Evolutionary conservation across 192 early-diverging fungal genomes (phyloP), one percentile per base, ranked within the genome.

Genomic region (Diversispora epigaea): DNA sequence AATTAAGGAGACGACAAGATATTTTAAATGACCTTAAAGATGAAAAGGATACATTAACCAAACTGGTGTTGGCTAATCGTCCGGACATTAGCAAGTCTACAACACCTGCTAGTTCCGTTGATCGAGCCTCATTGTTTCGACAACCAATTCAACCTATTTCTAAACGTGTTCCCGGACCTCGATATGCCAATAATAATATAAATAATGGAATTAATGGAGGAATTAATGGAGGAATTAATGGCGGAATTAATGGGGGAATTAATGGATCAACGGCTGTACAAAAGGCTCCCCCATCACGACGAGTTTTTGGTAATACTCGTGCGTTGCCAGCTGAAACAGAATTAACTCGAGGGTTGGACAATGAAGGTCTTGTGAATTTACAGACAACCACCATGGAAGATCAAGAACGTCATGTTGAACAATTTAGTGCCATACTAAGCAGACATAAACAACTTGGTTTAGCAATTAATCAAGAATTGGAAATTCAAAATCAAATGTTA

Each of bases 391-490:
- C 88, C 54, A 95, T 99, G 92, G 76, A 82, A 21, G 86, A 91
- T 68, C 97, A 99, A 75, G 97, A 99, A 73, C 77, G 80, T 39
- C 85, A 88, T 68, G 88, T 95, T 5, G 86, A 89, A 8, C 85
- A 90, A n/a, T 88, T 99, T 45, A 88, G 87, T 39, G 73, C 85
- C 17, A 89, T 96, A 32, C 75, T 99, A 68, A 82, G 84, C 54
- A 85, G 95, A 55, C 97, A 99, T 78, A 88, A 89, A 73, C 88
- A 96, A 74, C 87, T 99, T 80, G 95, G 96, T 15, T 60, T 89
- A 65, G 87, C 91, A 15, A 98, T 99, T 68, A 89, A 91, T 21
- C 79, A 95, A 19, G 97, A 99, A 80, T 83, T 99, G 44, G 96
- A 98, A 63, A 80, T 89, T 76, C 97, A 99, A 76, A 99, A 93